A percentile compares a stretch with the other conserved stretches of the same genome.
These are phyloP conservation scores for Pseudogymnoascus sp. DNA, from an alignment of 2,329 filamentous ascomycete species.

Conservation along the genomic window DNA sequence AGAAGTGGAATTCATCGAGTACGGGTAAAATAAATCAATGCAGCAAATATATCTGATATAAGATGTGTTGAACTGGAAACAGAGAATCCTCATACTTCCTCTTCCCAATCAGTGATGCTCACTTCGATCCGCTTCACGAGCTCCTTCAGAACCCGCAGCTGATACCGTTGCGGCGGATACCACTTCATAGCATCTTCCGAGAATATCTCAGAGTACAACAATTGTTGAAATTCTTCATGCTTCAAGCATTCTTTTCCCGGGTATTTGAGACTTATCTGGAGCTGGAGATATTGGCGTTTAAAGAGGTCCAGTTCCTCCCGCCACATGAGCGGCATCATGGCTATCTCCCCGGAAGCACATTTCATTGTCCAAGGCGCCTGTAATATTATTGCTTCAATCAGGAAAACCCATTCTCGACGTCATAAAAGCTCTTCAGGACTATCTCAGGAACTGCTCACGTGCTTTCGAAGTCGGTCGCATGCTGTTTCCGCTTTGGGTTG, in stretches of 20 bases:
- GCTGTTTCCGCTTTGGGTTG: conserved; percentile 3
- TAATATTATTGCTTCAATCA: conserved; percentile 17
- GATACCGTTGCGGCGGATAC: conserved; percentile 62
- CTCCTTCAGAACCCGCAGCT: conserved; percentile 64
- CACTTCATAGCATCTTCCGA: conserved; percentile 46
- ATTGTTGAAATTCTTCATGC: conserved; percentile 54
- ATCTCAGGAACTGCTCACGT: conserved; percentile 2
- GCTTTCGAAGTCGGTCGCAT: neutral
- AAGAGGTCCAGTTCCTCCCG: conserved; percentile 43
- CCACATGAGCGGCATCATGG: conserved; percentile 22
- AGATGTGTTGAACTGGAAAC: conserved; percentile 13
- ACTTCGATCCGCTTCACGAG: conserved; percentile 64
- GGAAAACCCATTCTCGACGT: neutral
- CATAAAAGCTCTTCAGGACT: conserved; percentile 1
- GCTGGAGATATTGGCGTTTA: conserved; percentile 71
- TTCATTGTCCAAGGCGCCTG: conserved; percentile 16
- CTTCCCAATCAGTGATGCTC: conserved; percentile 72
- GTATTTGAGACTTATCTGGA: conserved; percentile 58
- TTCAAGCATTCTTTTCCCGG: conserved; percentile 54
- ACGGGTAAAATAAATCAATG: neutral
- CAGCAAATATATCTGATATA: conserved; percentile 14
- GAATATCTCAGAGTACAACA: conserved; percentile 62
- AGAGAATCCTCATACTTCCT: conserved; percentile 61
- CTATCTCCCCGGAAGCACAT: conserved; percentile 20
- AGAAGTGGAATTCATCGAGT: neutral